Percentiles rank a stretch among this genome's conserved stretches.
phyloP scores from a whole-genome alignment of 176 grass and related monocot species.

The Secale cereale region DNA sequence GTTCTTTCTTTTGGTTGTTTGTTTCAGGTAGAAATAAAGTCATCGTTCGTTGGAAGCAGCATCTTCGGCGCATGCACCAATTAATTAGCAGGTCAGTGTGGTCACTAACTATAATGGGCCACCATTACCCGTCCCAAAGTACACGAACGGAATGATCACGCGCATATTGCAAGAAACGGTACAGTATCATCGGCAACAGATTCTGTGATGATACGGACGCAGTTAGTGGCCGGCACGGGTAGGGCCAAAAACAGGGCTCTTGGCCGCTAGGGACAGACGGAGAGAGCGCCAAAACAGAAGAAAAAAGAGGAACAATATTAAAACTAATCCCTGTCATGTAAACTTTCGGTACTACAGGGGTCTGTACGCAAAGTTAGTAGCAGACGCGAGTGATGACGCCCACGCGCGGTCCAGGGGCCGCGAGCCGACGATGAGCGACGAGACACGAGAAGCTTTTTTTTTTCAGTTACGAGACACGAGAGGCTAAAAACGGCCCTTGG shows the following conservation, averaged over 20 bases:
- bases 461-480: too few species aligned
- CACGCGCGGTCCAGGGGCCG: background rate
- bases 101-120: background rate
- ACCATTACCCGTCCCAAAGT: background rate
- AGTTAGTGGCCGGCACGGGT: background rate
- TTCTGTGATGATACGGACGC: background rate
- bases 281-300: too few species aligned
- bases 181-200: background rate
- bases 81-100: background rate
- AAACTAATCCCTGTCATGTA: background rate
- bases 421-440: background rate
- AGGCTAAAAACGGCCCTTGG: slow-evolving; percentile 37
- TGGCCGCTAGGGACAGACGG: background rate
- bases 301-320: too few species aligned
- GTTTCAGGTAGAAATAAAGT: background rate
- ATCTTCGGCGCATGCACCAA: background rate
- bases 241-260: too few species aligned
- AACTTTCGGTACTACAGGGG: background rate
- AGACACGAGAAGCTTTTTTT: too few species aligned
- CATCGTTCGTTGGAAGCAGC: background rate
- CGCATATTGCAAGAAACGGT: background rate
- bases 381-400: background rate
- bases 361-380: background rate
- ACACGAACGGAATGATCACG: background rate
- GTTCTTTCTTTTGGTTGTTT: background rate